Conservation (phyloP, 805 yeast species). For the Pichia nakasei region DNA sequence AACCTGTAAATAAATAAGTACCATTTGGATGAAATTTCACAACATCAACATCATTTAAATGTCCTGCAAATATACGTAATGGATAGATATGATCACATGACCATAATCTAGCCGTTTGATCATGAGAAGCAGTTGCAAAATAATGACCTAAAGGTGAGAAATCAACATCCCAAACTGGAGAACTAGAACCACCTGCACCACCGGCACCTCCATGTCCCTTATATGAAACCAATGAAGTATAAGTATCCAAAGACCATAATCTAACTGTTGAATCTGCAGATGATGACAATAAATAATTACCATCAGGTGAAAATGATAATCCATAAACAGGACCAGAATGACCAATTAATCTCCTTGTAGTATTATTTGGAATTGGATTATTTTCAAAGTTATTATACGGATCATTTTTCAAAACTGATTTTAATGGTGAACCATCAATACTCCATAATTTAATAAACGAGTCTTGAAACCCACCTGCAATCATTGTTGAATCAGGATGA, state of each 20-base stretch:
- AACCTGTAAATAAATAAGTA: slow-evolving; percentile 88
- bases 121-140: slow-evolving; percentile 97
- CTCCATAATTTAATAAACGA: slow-evolving; percentile 88
- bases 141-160: slow-evolving; percentile 95
- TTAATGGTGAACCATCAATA: slow-evolving; percentile 80
- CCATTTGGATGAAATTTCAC: slow-evolving; percentile 96
- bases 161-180: slow-evolving; percentile 95
- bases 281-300: slow-evolving; percentile 65
- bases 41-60: slow-evolving; percentile 90
- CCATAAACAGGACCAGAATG: slow-evolving; percentile 95
- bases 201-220: slow-evolving; percentile 57
- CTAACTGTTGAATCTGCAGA: slow-evolving; percentile 91
- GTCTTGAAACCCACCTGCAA: slow-evolving; percentile 94
- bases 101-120: slow-evolving; percentile 96
- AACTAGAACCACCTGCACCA: slow-evolving; percentile 33
- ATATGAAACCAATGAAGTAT: slow-evolving; percentile 82
- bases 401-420: slow-evolving; percentile 50
- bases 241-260: slow-evolving; percentile 90
- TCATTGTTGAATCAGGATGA: slow-evolving; percentile 76
- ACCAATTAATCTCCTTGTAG: slow-evolving; percentile 58
- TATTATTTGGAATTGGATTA: slow-evolving; percentile 24
- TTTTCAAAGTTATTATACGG: slow-evolving; percentile 28
- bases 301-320: slow-evolving; percentile 83
- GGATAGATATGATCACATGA: slow-evolving; percentile 97
- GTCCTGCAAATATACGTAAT: slow-evolving; percentile 93